Base-by-base conservation (phyloP, 257 asterid genomes). In the Lantana camara region DNA sequence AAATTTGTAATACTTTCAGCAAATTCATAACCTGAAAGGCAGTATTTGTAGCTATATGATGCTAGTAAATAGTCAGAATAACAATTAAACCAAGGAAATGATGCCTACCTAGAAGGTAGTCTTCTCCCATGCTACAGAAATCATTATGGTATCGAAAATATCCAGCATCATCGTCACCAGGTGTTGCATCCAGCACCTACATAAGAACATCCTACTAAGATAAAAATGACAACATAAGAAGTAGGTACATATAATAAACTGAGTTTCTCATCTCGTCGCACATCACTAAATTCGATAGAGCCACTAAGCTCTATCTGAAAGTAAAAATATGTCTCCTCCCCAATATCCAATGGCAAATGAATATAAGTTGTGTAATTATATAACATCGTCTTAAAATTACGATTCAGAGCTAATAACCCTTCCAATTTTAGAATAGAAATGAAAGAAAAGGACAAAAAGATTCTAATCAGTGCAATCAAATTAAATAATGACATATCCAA, bases 21-120 rank as follows among this genome's bases (percentile, higher is more conserved):
- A 76, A 79, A 84, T 66, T 83, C 90, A 71, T 77, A 80, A 80
- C 90, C 96, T 89, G 85, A 60, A 58, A 19, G 10, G 16, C 61
- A 63, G 13, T 30, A 38, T 27, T 22, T 37, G 45, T 30, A 56
- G 48, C 24, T 55, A 35, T 22, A 24, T 20, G 9, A 27, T 47
- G 23, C 59, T 38, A 4, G 17, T 15, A 10, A 37, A 45, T 9
- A 47, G 30, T 63, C 9, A 62, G 9, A 21, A 49, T 13, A 24
- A 10, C 52, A 29, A 44, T 7, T 12, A 44, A 35, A 51, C 23
- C 34, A 53, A 60, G 52, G 60, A 47, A 48, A 41, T 19, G 32
- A 62, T 2, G 48, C 65, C 68, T 60, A 87, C 95, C 95, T 71
- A 84, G 67, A 64, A 84, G 85, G 77, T 82, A 87, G 64, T 82